Percentiles rank a stretch among this genome's conserved stretches.
Evolutionary conservation across 2,329 filamentous ascomycete species (phyloP).

Genomic region (Sporothrix mexicana): DNA sequence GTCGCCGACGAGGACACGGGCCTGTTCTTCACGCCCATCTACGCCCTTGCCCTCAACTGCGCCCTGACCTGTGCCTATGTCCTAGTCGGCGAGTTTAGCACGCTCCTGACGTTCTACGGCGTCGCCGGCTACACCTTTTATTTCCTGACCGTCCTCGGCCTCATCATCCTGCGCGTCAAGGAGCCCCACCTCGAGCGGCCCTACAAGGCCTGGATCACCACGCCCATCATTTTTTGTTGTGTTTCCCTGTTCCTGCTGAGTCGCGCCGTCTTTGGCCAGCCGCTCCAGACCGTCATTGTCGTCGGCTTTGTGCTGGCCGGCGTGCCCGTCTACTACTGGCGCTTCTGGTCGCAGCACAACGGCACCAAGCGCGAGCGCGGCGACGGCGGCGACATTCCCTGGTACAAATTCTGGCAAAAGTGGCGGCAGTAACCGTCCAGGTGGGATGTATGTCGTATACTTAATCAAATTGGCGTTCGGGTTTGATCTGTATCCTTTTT

Average conservation of each 20-base stretch:
- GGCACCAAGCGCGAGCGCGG: slow-evolving; percentile 51
- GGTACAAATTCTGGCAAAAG: slow-evolving; percentile 68
- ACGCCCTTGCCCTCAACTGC: slow-evolving; percentile 84
- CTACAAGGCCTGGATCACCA: slow-evolving; percentile 95
- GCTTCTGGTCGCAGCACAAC: slow-evolving; percentile 64
- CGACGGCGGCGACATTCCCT: slow-evolving; percentile 45
- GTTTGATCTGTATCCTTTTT: neutral
- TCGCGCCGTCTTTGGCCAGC: slow-evolving; percentile 87
- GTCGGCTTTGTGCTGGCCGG: slow-evolving; percentile 83
- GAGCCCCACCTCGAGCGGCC: slow-evolving; percentile 89
- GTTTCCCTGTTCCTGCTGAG: slow-evolving; percentile 91
- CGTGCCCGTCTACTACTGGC: slow-evolving; percentile 87
- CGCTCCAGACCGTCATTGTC: slow-evolving; percentile 86
- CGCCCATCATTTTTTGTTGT: slow-evolving; percentile 97
- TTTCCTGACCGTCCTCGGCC: slow-evolving; percentile 89
- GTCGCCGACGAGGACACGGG: slow-evolving; percentile 79
- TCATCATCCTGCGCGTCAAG: slow-evolving; percentile 86
- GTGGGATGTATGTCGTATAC: too few relatives aligned
- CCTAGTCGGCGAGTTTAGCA: slow-evolving; percentile 85
- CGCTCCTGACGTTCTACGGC: slow-evolving; percentile 94
- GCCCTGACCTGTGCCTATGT: slow-evolving; percentile 77
- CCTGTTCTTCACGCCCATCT: slow-evolving; percentile 92
- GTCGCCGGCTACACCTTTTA: slow-evolving; percentile 98
- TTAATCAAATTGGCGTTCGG: neutral
- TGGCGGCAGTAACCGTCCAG: slow-evolving; percentile 41